phyloP scores from a whole-genome alignment of 768 basidiomycete species.

The Pisolithus sp. region DNA sequence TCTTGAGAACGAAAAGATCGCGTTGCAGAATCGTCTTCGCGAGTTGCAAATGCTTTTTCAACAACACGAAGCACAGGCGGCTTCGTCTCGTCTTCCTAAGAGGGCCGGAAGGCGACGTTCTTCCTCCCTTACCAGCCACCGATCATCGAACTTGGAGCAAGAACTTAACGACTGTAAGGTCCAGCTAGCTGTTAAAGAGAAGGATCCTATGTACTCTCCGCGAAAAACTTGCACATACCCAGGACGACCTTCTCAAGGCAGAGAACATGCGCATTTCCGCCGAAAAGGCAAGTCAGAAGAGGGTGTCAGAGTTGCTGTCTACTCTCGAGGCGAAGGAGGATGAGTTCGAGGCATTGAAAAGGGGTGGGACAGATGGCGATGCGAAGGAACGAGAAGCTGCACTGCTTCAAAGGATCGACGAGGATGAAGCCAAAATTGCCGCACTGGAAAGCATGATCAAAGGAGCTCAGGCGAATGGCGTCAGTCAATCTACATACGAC shows the following conservation, averaged over 20 bases:
- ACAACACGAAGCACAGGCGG: conserved; percentile 28
- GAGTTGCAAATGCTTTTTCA: conserved; percentile 46
- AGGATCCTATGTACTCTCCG: conserved; percentile 35
- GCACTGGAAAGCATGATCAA: conserved; percentile 47
- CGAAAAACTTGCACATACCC: conserved; percentile 44
- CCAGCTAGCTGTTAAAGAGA: conserved; percentile 38
- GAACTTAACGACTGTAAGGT: conserved; percentile 46
- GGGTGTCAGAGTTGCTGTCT: conserved; percentile 38
- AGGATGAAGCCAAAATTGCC: conserved; percentile 61
- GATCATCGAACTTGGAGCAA: conserved; percentile 46
- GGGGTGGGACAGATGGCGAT: conserved; percentile 28
- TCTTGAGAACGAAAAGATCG: conserved; percentile 51
- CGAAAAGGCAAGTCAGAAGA: conserved; percentile 41
- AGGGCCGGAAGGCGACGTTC: conserved; percentile 44
- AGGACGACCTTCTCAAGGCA: conserved; percentile 41
- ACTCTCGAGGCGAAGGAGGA: conserved; percentile 51
- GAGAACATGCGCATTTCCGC: conserved; percentile 56
- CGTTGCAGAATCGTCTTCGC: conserved; percentile 49
- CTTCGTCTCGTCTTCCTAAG: conserved; percentile 27
- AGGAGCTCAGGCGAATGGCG: conserved; percentile 30
- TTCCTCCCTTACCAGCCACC: conserved; percentile 51
- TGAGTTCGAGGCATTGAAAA: conserved; percentile 44
- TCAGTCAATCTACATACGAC: conserved; percentile 30
- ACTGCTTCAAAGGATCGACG: conserved; percentile 59
- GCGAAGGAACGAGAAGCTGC: conserved; percentile 51